phyloP scores from a whole-genome alignment of 805 yeast genomes.

The Metschnikowia lachancei region DNA sequence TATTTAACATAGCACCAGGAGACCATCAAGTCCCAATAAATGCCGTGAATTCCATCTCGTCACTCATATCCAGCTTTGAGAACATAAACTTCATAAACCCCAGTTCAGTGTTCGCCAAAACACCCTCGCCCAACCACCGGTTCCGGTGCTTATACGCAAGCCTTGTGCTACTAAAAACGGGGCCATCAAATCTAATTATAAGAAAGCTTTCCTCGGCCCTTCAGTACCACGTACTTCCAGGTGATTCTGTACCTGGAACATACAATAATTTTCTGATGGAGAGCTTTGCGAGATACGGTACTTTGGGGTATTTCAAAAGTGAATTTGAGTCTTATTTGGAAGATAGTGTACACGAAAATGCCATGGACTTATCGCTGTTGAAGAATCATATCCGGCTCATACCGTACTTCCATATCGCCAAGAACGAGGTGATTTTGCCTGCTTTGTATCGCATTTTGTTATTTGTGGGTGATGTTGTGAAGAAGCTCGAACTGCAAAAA shows the following conservation, averaged over 20 bases:
- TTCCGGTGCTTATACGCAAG: conserved; percentile 11
- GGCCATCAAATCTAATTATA: conserved; percentile 4
- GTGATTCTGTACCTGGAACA: neutral
- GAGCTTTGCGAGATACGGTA: conserved; percentile 2
- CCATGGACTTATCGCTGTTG: neutral
- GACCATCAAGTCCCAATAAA: conserved; percentile 7
- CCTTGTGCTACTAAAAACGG: conserved; percentile 8
- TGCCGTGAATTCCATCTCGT: conserved; percentile 20
- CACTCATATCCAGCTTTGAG: conserved; percentile 21
- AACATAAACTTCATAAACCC: conserved; percentile 20
- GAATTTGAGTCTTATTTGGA: conserved; percentile 1
- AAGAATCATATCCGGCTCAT: neutral
- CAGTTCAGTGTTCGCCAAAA: conserved; percentile 11
- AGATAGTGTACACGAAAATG: neutral
- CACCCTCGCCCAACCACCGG: neutral
- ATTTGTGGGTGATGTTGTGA: neutral
- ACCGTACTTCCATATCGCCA: neutral
- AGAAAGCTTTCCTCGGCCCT: conserved; percentile 13
- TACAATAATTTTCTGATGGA: neutral
- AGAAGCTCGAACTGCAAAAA: neutral
- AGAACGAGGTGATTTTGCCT: neutral
- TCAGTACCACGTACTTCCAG: conserved; percentile 10
- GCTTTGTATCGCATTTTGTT: neutral
- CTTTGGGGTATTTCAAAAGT: neutral
- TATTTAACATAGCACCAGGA: neutral